Base-by-base conservation (phyloP, 805 yeast species). In the Tetrapisispora arboricola region DNA sequence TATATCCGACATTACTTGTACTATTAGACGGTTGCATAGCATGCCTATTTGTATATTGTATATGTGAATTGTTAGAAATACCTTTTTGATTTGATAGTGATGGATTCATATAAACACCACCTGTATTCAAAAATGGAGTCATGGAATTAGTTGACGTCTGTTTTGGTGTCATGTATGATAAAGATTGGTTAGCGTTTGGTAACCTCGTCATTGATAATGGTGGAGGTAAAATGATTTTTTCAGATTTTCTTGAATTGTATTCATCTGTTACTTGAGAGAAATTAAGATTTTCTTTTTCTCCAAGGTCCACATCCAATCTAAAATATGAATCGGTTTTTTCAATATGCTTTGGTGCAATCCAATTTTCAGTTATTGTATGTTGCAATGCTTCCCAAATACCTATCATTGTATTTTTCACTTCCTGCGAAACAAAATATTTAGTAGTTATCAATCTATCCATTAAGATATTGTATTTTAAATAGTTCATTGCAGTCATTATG, bases 381-480 rank as follows among this genome's bases (percentile, higher is more conserved):
- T 39, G 42, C 2, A 29, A 17, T 13, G 9, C 22, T 22, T 39
- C 38, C 42, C 42, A 39, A 13, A 39, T 33, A 11, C 22, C 17
- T 6, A 39, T 28, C 22, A 39, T 18, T 2, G 28, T 3, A 20
- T 16, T 25, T 21, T 33, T 39, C 12, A 16, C 16, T 6, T 32
- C 30, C n/a, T 33, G 30, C 1, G 27, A 15, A 11, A 26, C 17
- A 21, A 32, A 19, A 4, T 16, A 28, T 18, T 21, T 27, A 13
- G 42, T 19, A 25, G 38, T 33, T 26, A 39, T 39, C 13, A 39
- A n/a, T 21, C 20, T 34, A 21, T 29, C 25, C 42, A 39, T 39
- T 17, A 39, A 11, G 7, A 32, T 27, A 28, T 33, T 39, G 15
- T 31, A 31, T 33, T 39, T 39, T 3, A 33, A 12, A 13, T 27